Evolutionary conservation across 1,284 basidiomycete genomes (phyloP), one percentile per base, ranked within the genome.

Genomic region (Tetrapyrgos nigripes): DNA sequence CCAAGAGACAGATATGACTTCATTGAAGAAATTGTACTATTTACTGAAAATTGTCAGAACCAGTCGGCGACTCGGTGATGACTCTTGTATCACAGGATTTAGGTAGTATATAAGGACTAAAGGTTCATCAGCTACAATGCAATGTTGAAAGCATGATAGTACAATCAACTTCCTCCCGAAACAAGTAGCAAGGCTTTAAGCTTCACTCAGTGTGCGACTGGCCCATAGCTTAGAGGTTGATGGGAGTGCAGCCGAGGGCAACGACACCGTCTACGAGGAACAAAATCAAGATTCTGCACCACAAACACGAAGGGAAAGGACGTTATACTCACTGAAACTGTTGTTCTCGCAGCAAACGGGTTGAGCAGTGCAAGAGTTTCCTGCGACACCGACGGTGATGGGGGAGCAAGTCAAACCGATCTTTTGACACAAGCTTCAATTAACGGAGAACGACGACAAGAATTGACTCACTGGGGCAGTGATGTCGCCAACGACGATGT

Each of bases 301-400:
- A 19, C n/a, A 21, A 28, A 17, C 17, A 9, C 28, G 21, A 24
- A 14, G 33, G 5, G 50, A 17, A 8, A 27, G 27, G 23, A 28
- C 19, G 19, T n/a, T n/a, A n/a, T n/a, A 58, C 67, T 21, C 55
- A 69, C 70, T 40, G 52, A 62, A 67, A 29, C 3, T 48, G 50
- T 65, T 67, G n/a, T 45, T 44, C 13, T 46, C 47, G 65, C 72
- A 73, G 59, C 72, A 73, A 23, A 66, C 62, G n/a, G 67, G 57
- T n/a, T 40, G 37, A 40, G 37, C 37, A n/a, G 37, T 17, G 37
- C 37, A 40, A 17, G 37, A 40, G 37, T 40, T 40, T 11, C 37
- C 37, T 40, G 8, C 37, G 19, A 40, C 37, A n/a, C 37, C 37
- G 37, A 40, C 37, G 17, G 8, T 9, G 37, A 40, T 40, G 37